Evolutionary conservation across 192 early-diverging fungal species (phyloP).

Genomic region (Martensiomyces pterosporus): DNA sequence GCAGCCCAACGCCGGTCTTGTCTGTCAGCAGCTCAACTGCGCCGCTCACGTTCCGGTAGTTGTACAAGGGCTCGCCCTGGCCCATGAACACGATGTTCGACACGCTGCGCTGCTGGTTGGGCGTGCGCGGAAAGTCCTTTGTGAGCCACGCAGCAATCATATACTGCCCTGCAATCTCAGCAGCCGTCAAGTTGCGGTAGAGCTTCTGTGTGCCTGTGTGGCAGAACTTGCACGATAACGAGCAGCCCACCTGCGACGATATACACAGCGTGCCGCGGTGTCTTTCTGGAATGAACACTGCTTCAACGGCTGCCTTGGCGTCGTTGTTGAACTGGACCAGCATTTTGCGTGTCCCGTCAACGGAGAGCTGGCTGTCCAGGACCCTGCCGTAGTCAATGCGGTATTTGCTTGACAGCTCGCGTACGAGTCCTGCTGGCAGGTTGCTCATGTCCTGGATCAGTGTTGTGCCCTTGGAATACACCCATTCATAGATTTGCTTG

Average conservation of each 20-base stretch:
- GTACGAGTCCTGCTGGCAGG: constrained; percentile 51
- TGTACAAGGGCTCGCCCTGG: constrained; percentile 86
- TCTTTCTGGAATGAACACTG: constrained; percentile 73
- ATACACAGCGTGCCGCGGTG: constrained; percentile 70
- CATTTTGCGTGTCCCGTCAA: constrained; percentile 61
- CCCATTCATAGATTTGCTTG: constrained; percentile 40
- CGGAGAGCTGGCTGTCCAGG: constrained; percentile 52
- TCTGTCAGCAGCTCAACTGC: constrained; percentile 59
- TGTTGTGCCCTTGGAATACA: constrained; percentile 52
- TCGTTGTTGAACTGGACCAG: constrained; percentile 57
- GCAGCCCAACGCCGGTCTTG: constrained; percentile 54
- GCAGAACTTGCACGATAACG: constrained; percentile 82
- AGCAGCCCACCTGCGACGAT: constrained; percentile 82
- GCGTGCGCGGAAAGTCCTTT: constrained; percentile 57
- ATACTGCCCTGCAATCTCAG: constrained; percentile 68
- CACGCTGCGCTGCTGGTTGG: constrained; percentile 49
- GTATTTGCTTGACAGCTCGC: constrained; percentile 49
- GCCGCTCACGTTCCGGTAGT: constrained; percentile 65
- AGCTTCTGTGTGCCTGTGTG: constrained; percentile 88
- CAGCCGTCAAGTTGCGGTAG: constrained; percentile 65
- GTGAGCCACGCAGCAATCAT: constrained; percentile 59
- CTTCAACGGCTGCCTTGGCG: constrained; percentile 61
- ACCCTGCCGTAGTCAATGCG: constrained; percentile 57
- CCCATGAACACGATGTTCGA: constrained; percentile 93
- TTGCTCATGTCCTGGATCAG: constrained; percentile 66